phyloP scores from a whole-genome alignment of 2,329 filamentous ascomycete species.

The Metarhizium guizhouense region DNA sequence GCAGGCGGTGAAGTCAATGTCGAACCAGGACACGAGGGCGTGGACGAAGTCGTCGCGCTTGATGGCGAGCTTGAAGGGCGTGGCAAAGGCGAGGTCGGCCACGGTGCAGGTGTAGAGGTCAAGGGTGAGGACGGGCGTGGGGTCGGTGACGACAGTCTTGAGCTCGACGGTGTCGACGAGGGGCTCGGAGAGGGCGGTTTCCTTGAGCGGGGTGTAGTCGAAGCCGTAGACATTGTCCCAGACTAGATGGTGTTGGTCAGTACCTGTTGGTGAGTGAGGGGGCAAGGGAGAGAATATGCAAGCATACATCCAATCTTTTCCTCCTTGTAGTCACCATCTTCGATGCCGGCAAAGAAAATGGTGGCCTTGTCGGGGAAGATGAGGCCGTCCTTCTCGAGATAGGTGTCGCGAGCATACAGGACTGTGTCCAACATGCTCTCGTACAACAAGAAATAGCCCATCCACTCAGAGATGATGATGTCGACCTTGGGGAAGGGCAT shows the following conservation, averaged over 20 bases:
- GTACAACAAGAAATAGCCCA: conserved; percentile 98
- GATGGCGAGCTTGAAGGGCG: conserved; percentile 65
- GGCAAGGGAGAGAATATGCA: neutral
- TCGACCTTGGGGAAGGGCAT: conserved; percentile 93
- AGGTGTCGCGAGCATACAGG: conserved; percentile 88
- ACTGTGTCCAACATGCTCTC: conserved; percentile 99
- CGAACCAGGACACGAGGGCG: conserved; percentile 96
- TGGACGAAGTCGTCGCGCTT: conserved; percentile 93
- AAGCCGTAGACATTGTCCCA: conserved; percentile 99
- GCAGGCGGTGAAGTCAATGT: conserved; percentile 96
- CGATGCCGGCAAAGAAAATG: conserved; percentile 92
- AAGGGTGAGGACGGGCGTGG: conserved; percentile 72
- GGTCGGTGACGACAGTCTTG: conserved; percentile 94
- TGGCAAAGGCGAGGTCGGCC: conserved; percentile 74
- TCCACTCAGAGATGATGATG: conserved; percentile 99
- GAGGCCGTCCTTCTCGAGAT: conserved; percentile 75
- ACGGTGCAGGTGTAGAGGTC: conserved; percentile 87
- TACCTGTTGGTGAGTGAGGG: neutral
- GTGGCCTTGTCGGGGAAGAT: conserved; percentile 99
- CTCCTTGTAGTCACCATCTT: conserved; percentile 99
- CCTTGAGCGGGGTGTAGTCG: conserved; percentile 89
- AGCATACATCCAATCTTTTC: conserved; percentile 97
- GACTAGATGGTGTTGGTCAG: conserved; percentile 44
- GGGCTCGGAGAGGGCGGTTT: conserved; percentile 87
- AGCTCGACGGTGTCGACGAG: conserved; percentile 96